These are phyloP conservation scores for Theileria equi DNA, from an alignment of 169 alveolate species.

Conservation along the genomic window DNA sequence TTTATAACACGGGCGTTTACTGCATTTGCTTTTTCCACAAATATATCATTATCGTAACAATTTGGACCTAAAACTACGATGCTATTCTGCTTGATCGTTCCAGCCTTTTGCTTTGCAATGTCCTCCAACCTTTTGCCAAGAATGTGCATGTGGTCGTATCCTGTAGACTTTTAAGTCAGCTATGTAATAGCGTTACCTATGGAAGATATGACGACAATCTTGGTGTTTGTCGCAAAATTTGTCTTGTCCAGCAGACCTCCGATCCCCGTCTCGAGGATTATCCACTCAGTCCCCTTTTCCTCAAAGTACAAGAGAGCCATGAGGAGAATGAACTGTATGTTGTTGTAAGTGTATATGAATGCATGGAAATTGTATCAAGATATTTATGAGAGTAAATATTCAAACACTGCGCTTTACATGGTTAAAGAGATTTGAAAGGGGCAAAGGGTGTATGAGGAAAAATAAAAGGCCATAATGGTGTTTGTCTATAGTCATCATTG, in stretches of 20 bases:
- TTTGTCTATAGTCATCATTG: too few species aligned
- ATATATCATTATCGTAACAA: constrained; percentile 59
- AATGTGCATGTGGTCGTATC: constrained; percentile 82
- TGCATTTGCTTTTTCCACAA: constrained; percentile 46
- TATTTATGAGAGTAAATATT: constrained; percentile 34
- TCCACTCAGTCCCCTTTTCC: constrained; percentile 78
- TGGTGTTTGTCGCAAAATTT: constrained; percentile 79
- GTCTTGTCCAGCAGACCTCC: constrained; percentile 90
- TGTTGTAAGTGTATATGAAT: constrained; percentile 31
- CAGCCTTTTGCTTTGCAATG: constrained; percentile 87
- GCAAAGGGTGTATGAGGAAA: too few species aligned
- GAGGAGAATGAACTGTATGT: constrained; percentile 11
- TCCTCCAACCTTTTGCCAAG: constrained; percentile 82
- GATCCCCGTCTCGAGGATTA: constrained; percentile 87
- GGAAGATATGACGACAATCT: constrained; percentile 80
- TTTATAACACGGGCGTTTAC: constrained; percentile 16
- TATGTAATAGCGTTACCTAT: constrained; percentile 71
- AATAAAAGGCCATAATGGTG: too few species aligned
- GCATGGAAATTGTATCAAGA: too few species aligned
- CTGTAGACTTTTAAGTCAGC: not conserved
- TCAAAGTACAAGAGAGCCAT: constrained; percentile 72
- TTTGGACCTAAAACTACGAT: constrained; percentile 86
- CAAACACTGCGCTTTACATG: too few species aligned
- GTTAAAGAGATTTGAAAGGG: not conserved
- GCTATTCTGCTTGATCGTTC: constrained; percentile 77